phyloP scores from a whole-genome alignment of 208 protist species.

The Naegleria lovaniensis region DNA sequence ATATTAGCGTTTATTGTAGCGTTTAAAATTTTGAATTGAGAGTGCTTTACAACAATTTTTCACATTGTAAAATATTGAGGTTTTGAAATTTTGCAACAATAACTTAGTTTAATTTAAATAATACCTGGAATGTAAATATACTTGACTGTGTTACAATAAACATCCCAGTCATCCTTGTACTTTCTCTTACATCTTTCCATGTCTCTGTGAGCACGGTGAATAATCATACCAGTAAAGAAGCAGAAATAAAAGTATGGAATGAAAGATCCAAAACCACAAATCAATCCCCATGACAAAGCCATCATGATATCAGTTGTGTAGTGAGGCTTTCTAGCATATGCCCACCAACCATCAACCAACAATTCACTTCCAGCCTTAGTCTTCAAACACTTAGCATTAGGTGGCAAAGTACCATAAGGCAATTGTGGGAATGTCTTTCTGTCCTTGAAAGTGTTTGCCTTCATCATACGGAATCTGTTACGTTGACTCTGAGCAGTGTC shows the following conservation, averaged over 20 bases:
- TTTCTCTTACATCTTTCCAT: conserved; percentile 47
- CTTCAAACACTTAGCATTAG: conserved; percentile 76
- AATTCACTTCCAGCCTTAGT: conserved; percentile 65
- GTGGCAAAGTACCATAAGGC: conserved; percentile 69
- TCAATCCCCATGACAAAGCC: conserved; percentile 77
- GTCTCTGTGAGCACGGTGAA: conserved; percentile 77
- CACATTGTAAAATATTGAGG: no score
- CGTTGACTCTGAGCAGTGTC: conserved; percentile 87
- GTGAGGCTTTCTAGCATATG: conserved; percentile 82
- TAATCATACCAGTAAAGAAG: conserved; percentile 81
- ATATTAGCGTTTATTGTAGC: no score
- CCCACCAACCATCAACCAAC: conserved; percentile 77
- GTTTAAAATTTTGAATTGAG: no score
- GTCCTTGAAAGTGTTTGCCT: conserved; percentile 59
- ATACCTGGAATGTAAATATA: conserved; percentile 82
- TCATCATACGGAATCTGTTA: conserved; percentile 79
- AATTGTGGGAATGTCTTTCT: conserved; percentile 81
- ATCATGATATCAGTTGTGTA: conserved; percentile 85
- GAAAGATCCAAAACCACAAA: conserved; percentile 72
- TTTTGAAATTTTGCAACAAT: no score
- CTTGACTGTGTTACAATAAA: conserved; percentile 79
- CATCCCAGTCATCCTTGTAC: conserved; percentile 83
- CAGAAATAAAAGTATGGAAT: conserved; percentile 89
- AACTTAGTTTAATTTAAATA: background rate
- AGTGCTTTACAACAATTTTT: no score